Evolutionary conservation across 257 asterid species (phyloP), one percentile per base, ranked within the genome.

Genomic region (Lantana camara): DNA sequence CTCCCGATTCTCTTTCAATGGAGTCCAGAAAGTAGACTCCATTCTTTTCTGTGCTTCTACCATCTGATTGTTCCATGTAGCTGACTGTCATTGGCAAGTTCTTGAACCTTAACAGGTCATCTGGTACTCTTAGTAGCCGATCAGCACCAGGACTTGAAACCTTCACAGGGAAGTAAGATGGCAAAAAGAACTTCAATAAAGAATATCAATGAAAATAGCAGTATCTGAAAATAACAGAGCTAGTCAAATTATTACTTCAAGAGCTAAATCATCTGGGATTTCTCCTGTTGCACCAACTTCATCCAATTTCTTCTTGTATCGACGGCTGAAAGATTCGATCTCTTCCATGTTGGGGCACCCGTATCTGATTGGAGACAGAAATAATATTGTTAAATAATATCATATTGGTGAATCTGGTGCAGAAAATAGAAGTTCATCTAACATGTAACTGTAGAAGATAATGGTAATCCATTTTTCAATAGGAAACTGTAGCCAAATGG

Each of bases 121-220:
- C 95, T 0, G 97, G 99, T 23, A 93, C 84, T 81, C 79, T 87
- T 19, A 93, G 78, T 58, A 93, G 82, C 67, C 97, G 80, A 63
- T 90, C 95, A 0, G 90, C 92, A 50, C 97, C 95, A 21, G 96
- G 96, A 44, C 96, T 90, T 4, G 97, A 90, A 60, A 93, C 97
- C 98, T 92, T 35, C 55, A 57, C 9, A 53, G 41, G 69, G 71
- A 70, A 32, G 60, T 17, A 66, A 47, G 47, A 66, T 38, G 15
- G 7, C 17, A 34, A 13, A 13, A 10, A 16, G 15, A 9, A 19
- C 5, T 48, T n/a, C 22, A 30, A 0, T 8, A 11, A 20, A n/a
- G 23, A 13, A 41, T 42, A 15, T 27, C 5, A 16, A 52, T 37
- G 20, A 21, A 22, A 47, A 64, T 37, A 42, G 41, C 23, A 57